phyloP scores from a whole-genome alignment of 2,329 filamentous ascomycete species.

The Talaromyces piceae region DNA sequence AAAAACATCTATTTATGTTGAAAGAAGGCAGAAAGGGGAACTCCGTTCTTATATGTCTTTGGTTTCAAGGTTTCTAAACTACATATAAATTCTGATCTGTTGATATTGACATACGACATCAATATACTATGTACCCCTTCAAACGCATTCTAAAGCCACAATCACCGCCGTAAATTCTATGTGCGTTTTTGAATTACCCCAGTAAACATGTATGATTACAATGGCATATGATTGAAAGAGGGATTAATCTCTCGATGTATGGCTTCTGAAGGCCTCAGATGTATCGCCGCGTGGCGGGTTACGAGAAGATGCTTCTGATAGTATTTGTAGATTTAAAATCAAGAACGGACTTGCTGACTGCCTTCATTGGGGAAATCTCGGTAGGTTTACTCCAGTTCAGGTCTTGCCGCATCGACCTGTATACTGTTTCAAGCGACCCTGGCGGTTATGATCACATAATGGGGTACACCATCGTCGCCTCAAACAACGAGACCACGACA shows the following conservation, averaged over 20 bases:
- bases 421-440: constrained; percentile 20
- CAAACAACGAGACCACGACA: constrained; percentile 11
- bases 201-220: too few species aligned
- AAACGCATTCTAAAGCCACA: too few species aligned
- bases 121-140: too few species aligned
- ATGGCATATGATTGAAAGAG: too few species aligned
- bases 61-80: too few species aligned
- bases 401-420: constrained; percentile 16
- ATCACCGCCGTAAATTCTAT: too few species aligned
- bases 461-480: constrained; percentile 19
- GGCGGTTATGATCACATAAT: constrained; percentile 19
- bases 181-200: too few species aligned
- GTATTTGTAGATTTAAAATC: background rate
- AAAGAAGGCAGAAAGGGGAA: too few species aligned
- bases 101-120: too few species aligned
- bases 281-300: background rate
- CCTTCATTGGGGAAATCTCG: constrained; percentile 39
- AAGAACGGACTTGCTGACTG: constrained; percentile 28
- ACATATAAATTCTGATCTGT: too few species aligned
- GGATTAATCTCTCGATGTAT: background rate
- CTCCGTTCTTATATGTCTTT: too few species aligned
- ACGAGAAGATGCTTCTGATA: background rate
- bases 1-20: too few species aligned
- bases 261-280: background rate
- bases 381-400: constrained; percentile 25